A percentile compares a stretch with the other conserved stretches of the same genome.
phyloP scores from a whole-genome alignment of 495 filamentous ascomycete genomes.

The Penicillium maclennaniae region DNA sequence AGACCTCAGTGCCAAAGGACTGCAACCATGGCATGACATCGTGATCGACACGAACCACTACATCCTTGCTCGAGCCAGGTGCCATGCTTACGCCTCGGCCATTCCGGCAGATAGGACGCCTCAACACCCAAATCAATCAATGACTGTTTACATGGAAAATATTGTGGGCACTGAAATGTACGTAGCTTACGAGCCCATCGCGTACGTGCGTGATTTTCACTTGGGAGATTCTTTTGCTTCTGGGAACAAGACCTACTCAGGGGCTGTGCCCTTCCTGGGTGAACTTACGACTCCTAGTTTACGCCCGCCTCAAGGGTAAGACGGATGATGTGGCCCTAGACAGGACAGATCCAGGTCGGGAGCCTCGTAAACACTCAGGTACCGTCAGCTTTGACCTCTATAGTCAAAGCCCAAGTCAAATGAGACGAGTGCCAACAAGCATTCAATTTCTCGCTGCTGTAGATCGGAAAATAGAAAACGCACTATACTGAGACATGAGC shows the following conservation, averaged over 20 bases:
- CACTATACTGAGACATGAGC: not conserved
- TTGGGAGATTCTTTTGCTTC: not conserved
- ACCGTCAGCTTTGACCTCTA: not conserved
- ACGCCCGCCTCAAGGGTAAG: not conserved
- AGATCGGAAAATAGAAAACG: not conserved
- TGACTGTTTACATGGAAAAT: not conserved
- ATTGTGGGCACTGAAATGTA: not conserved
- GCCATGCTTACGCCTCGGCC: conserved; percentile 1
- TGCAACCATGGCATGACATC: not conserved
- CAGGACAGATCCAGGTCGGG: not conserved
- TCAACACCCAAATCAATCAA: not conserved
- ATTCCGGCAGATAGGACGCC: not conserved
- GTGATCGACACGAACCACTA: not conserved
- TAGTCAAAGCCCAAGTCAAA: not conserved
- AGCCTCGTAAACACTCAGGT: not conserved
- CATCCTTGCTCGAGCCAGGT: not conserved
- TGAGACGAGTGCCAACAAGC: not conserved
- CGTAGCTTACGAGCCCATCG: not conserved
- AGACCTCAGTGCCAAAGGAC: not conserved
- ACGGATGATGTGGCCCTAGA: not conserved
- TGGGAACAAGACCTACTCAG: not conserved
- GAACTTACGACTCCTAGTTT: not conserved
- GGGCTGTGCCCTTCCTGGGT: not conserved
- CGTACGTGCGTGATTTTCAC: not conserved
- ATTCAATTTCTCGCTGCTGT: not conserved